Percentiles rank a stretch among this genome's conserved stretches.
phyloP scores from a whole-genome alignment of 108 stramenopile genomes.

The Ochromonas danica region DNA sequence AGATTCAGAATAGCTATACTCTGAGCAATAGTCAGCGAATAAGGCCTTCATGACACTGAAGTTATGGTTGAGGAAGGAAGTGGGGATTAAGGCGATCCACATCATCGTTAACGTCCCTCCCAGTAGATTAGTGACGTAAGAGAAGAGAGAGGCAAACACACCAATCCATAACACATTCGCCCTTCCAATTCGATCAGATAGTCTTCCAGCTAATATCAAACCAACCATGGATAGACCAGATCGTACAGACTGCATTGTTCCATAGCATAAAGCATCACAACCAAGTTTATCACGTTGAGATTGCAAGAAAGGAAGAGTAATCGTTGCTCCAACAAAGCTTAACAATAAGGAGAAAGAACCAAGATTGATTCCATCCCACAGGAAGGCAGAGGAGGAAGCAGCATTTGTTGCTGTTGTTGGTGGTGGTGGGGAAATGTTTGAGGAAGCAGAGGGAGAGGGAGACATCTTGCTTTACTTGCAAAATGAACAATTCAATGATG shows the following conservation, averaged over 20 bases:
- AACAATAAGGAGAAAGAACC: neutral
- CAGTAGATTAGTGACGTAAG: constrained; percentile 47
- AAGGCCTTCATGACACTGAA: constrained; percentile 64
- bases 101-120: constrained; percentile 55
- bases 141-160: constrained; percentile 55
- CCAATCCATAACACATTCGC: constrained; percentile 63
- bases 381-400: neutral
- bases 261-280: constrained; percentile 57
- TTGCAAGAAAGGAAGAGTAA: neutral
- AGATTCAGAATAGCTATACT: neutral
- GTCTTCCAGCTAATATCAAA: constrained; percentile 63
- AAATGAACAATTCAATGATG: too few relatives aligned
- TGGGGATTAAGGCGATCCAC: constrained; percentile 71
- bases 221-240: constrained; percentile 67
- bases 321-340: neutral
- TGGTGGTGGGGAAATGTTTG: neutral
- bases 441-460: neutral
- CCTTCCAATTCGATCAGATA: constrained; percentile 68
- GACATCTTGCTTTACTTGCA: too few relatives aligned
- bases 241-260: constrained; percentile 69
- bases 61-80: constrained; percentile 71
- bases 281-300: constrained; percentile 12
- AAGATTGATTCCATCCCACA: too few relatives aligned
- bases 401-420: neutral
- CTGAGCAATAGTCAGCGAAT: neutral